These are phyloP conservation scores for Cochlearia excelsa DNA, from an alignment of 345 rosid genomes.

Conservation along the genomic window DNA sequence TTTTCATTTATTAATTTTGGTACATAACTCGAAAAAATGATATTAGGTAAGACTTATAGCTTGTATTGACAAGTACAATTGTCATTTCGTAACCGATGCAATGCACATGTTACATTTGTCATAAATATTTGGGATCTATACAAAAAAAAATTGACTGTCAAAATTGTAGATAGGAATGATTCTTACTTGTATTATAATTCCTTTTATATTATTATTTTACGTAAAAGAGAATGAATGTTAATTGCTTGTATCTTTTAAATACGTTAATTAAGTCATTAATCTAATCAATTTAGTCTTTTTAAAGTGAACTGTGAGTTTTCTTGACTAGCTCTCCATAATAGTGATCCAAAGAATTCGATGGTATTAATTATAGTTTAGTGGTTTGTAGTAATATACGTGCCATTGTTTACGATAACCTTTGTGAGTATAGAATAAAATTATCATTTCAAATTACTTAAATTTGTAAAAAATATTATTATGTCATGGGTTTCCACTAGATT, in stretches of 20 bases:
- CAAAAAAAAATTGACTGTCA: conserved; percentile 4
- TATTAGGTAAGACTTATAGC: conserved; percentile 16
- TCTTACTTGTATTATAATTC: too few species aligned
- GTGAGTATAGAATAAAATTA: too few species aligned
- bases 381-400: too few species aligned
- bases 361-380: too few species aligned
- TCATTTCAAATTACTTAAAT: too few species aligned
- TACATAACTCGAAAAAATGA: background rate
- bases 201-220: background rate
- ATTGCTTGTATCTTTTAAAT: background rate
- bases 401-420: too few species aligned
- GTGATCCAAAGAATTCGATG: too few species aligned
- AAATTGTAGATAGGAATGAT: conserved; percentile 2
- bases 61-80: conserved; percentile 13
- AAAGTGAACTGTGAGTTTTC: conserved; percentile 12
- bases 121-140: background rate
- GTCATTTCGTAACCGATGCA: conserved; percentile 15
- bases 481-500: too few species aligned
- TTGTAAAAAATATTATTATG: too few species aligned
- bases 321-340: background rate
- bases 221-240: background rate
- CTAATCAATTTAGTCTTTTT: background rate
- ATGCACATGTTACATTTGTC: conserved; percentile 13
- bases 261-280: conserved; percentile 7
- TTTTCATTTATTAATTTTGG: conserved; percentile 3